A percentile compares a stretch with the other conserved stretches of the same genome.
phyloP scores from a whole-genome alignment of 2,329 filamentous ascomycete species.

The Pseudogymnoascus sp. region DNA sequence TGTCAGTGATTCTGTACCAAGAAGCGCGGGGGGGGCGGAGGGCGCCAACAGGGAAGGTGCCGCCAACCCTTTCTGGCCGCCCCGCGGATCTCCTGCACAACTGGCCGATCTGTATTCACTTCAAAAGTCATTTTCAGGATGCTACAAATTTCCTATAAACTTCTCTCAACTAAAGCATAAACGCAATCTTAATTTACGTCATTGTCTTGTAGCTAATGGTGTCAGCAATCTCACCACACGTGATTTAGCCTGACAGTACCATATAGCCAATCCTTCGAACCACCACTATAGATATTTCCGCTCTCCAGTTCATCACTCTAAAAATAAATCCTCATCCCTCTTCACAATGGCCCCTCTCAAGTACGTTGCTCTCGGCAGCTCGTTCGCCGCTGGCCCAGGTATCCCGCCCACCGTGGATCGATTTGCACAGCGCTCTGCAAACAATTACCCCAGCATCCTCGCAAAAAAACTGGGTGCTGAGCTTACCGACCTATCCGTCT shows the following conservation, averaged over 20 bases:
- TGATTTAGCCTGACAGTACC: not conserved
- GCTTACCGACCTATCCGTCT: constrained; percentile 30
- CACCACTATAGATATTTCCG: not conserved
- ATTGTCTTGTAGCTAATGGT: not conserved
- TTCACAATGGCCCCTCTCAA: constrained; percentile 1
- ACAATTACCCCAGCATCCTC: constrained; percentile 33
- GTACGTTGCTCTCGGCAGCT: not conserved
- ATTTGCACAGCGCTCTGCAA: constrained; percentile 27
- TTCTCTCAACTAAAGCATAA: not conserved
- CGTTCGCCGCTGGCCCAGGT: constrained; percentile 19
- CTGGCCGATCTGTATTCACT: not conserved
- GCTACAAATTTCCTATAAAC: not conserved
- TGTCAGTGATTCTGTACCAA: not conserved
- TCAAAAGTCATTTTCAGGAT: not conserved
- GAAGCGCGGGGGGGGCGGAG: not conserved
- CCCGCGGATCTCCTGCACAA: not conserved
- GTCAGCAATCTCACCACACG: not conserved
- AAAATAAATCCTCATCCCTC: not conserved
- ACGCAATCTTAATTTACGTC: not conserved
- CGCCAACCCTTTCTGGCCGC: not conserved
- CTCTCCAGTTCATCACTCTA: not conserved
- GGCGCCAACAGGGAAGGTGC: not conserved
- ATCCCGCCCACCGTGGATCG: constrained; percentile 29
- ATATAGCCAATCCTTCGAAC: not conserved
- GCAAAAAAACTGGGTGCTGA: constrained; percentile 18